Evolutionary conservation across 768 basidiomycete species (phyloP).

Genomic region (Cystobasidium tubakii): DNA sequence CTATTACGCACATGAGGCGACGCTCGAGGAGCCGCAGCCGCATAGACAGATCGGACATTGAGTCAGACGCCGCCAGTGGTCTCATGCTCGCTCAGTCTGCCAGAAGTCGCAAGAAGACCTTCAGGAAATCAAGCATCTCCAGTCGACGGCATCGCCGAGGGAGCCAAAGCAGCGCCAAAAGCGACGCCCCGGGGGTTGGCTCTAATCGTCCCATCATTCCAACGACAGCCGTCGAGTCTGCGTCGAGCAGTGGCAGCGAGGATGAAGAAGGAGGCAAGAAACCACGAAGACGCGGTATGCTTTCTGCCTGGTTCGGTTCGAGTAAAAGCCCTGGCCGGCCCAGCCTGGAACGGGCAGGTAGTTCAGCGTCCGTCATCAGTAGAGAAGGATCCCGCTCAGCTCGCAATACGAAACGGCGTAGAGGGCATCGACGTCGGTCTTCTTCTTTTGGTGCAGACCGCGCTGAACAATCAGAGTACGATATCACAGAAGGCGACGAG

Average conservation of each 20-base stretch:
- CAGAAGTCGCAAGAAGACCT: not conserved
- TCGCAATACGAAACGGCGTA: slow-evolving; percentile 10
- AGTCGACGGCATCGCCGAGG: slow-evolving; percentile 6
- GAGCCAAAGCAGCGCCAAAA: slow-evolving; percentile 8
- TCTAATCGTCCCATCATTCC: not conserved
- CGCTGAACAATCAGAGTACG: slow-evolving; percentile 32
- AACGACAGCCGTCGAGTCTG: slow-evolving; percentile 12
- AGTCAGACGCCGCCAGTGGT: slow-evolving; percentile 12
- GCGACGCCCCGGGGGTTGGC: not conserved
- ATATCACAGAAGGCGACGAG: slow-evolving; percentile 12
- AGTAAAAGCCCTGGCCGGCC: not conserved
- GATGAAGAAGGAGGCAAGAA: slow-evolving; percentile 33
- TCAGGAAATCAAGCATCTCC: not conserved
- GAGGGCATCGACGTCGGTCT: not conserved
- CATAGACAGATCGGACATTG: slow-evolving; percentile 9
- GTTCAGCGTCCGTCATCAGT: slow-evolving; percentile 15
- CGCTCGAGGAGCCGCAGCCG: slow-evolving; percentile 9
- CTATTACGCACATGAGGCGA: slow-evolving; percentile 18
- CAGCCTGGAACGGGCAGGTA: not conserved
- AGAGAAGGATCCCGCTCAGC: slow-evolving; percentile 10
- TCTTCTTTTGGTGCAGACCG: slow-evolving; percentile 17
- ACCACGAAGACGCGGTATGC: slow-evolving; percentile 9
- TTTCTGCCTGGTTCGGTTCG: slow-evolving; percentile 17
- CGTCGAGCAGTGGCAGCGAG: slow-evolving; percentile 8
- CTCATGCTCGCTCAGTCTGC: not conserved